Base-by-base conservation (phyloP, 2,329 filamentous ascomycete species). In the Plenodomus biglobosus region DNA sequence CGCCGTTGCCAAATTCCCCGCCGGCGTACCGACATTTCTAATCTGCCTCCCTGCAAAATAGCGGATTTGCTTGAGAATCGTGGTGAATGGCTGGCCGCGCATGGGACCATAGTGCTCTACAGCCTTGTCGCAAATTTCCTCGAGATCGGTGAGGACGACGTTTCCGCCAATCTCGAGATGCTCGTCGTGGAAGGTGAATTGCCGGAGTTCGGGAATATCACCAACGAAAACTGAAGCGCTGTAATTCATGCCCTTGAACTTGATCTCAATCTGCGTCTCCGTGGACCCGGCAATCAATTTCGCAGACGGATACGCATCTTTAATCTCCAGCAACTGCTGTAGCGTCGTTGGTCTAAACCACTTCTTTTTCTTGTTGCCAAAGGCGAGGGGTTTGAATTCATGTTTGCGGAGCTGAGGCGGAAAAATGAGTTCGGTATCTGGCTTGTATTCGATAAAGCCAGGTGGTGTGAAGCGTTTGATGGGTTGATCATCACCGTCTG, bases 241-340 rank as follows among this genome's bases (percentile, higher is more conserved):
- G 68, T 97, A 97, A 61, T 91, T 83, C 78, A 96, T 83, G 1
- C 87, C 90, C 76, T 97, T 97, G 81, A 99, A 97, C 73, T 96
- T 96, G 75, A 95, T 88, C 74, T 99, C 94, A 52, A 99, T 97
- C 73, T 97, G 94, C 0, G 92, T 97, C 72, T 99, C 94, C 2
- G 92, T 95, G 69, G 91, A 96, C 52, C 94, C 94, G 41, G 91
- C 92, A 52, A 99, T 96, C 52, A 99, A 85, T 73, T 97, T 99
- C 3, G 92, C 90, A 20, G 86, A 84, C 0, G 92, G 92, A 58
- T 90, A 86, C 0, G 82, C 85, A 61, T 80, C 85, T 76, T 97
- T 97, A 75, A 99, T 96, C 67, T 96, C 87, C 15, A 97, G 80
- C 15, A 99, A 78, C 67, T 99, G 92, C 34, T 90, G 80, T 15